phyloP scores from a whole-genome alignment of 1,284 basidiomycete species.

The Volvariella surrecta region DNA sequence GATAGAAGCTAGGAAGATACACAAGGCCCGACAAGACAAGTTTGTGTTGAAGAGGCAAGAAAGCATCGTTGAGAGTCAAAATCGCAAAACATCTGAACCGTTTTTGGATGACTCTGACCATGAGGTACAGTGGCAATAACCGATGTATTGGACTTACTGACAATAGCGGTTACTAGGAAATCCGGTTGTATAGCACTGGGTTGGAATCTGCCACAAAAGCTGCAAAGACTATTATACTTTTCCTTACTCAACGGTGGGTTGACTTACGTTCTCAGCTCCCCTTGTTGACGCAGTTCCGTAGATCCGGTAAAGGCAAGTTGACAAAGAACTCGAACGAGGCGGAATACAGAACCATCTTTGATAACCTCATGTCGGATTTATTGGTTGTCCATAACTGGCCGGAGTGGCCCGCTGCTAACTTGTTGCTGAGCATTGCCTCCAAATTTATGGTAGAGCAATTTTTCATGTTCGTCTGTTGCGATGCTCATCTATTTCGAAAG shows the following conservation, averaged over 20 bases:
- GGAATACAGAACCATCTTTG: conserved; percentile 87
- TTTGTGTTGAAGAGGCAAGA: conserved; percentile 53
- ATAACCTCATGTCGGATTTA: conserved; percentile 83
- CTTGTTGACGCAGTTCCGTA: conserved; percentile 13
- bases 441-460: conserved; percentile 66
- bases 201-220: conserved; percentile 77
- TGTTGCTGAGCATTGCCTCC: conserved; percentile 72
- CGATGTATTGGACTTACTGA: conserved; percentile 1
- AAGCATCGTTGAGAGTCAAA: conserved; percentile 36
- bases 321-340: conserved; percentile 86
- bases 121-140: conserved; percentile 33
- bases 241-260: conserved; percentile 73
- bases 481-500: conserved; percentile 26
- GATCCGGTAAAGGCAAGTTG: conserved; percentile 75
- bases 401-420: conserved; percentile 91
- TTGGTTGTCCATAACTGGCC: conserved; percentile 89
- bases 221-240: conserved; percentile 77
- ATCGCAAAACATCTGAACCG: conserved; percentile 24
- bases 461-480: neutral
- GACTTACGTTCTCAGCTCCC: conserved; percentile 5
- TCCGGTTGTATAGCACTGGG: conserved; percentile 54
- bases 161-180: conserved; percentile 37
- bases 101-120: conserved; percentile 59
- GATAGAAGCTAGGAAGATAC: conserved; percentile 49
- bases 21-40: conserved; percentile 53